These are phyloP conservation scores for Pleurotus pulmonarius DNA, from an alignment of 768 basidiomycete genomes.

Conservation along the genomic window DNA sequence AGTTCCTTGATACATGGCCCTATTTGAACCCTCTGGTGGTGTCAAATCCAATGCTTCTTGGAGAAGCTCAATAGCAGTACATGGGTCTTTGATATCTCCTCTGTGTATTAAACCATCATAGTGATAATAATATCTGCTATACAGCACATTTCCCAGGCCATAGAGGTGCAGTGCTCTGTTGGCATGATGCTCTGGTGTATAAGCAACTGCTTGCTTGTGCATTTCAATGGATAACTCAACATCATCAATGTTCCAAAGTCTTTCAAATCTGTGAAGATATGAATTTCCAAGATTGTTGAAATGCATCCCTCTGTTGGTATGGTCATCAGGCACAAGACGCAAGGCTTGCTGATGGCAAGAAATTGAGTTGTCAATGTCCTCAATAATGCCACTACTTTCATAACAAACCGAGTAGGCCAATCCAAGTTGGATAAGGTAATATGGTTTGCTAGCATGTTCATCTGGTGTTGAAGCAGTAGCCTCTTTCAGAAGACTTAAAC, in stretches of 20 bases:
- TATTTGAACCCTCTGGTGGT: background rate
- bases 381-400: constrained; percentile 16
- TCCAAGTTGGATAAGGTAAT: constrained; percentile 16
- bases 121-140: background rate
- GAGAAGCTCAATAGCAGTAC: background rate
- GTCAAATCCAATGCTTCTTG: background rate
- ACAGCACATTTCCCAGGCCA: background rate
- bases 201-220: constrained; percentile 10
- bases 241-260: constrained; percentile 3
- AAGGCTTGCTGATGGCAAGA: constrained; percentile 5
- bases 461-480: constrained; percentile 11
- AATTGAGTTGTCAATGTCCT: constrained; percentile 22
- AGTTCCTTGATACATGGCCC: background rate
- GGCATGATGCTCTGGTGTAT: background rate
- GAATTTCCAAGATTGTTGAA: constrained; percentile 14
- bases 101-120: background rate
- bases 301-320: background rate
- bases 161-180: background rate
- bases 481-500: constrained; percentile 7
- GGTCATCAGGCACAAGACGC: constrained; percentile 6
- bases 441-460: constrained; percentile 8
- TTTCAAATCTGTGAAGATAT: constrained; percentile 13
- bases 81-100: background rate
- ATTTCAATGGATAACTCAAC: constrained; percentile 8
- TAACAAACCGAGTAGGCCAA: constrained; percentile 17